These are phyloP conservation scores for Uronychia binucleata DNA, from an alignment of 73 alveolate species.

Conservation along the genomic window DNA sequence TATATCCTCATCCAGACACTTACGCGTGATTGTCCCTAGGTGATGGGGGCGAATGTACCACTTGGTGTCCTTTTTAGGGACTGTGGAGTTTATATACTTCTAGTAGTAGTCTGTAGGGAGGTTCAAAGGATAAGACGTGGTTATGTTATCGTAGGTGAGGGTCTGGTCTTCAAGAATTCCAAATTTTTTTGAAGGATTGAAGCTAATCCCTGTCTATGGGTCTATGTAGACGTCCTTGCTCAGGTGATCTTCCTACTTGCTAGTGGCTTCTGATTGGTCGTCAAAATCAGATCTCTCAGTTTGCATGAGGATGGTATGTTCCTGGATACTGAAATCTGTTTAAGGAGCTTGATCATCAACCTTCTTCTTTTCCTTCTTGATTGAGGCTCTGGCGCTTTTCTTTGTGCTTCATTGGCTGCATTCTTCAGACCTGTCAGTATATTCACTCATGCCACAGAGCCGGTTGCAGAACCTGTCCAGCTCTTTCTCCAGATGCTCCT, in stretches of 20 bases:
- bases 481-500: constrained; percentile 20
- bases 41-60: constrained; percentile 85
- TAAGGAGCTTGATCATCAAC: neutral
- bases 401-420: neutral
- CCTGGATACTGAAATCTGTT: neutral
- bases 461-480: neutral
- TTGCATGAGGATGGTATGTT: constrained; percentile 1
- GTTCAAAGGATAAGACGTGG: constrained; percentile 43
- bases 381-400: neutral
- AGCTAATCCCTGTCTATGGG: constrained; percentile 4
- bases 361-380: neutral
- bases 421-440: neutral
- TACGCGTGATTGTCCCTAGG: constrained; percentile 70
- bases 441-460: neutral
- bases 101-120: constrained; percentile 45
- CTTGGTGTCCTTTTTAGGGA: constrained; percentile 26
- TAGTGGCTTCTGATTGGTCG: constrained; percentile 43
- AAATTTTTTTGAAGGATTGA: constrained; percentile 45
- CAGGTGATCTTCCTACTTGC: constrained; percentile 29
- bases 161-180: constrained; percentile 32
- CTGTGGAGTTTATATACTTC: constrained; percentile 35
- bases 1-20: neutral
- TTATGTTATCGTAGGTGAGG: constrained; percentile 45
- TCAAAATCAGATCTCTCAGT: constrained; percentile 47
- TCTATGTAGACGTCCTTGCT: constrained; percentile 35